phyloP scores from a whole-genome alignment of 805 yeast species.

The Saturnispora diversa region DNA sequence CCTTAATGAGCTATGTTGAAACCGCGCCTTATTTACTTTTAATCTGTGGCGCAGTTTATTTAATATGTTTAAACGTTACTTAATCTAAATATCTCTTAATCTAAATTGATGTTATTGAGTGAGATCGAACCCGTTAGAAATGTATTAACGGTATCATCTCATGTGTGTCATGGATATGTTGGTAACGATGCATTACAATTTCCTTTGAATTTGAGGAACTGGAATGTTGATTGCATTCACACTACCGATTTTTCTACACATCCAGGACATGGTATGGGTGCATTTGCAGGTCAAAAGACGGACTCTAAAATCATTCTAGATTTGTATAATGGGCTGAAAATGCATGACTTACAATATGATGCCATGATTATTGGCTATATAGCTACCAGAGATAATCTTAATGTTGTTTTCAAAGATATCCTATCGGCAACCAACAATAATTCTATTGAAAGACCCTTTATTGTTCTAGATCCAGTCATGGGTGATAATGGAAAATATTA shows the following conservation, averaged over 20 bases:
- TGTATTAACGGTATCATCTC: conserved; percentile 66
- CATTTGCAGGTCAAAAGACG: conserved; percentile 50
- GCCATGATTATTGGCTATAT: conserved; percentile 75
- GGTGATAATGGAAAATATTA: conserved; percentile 86
- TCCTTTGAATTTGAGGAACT: conserved; percentile 76
- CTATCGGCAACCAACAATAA: conserved; percentile 17
- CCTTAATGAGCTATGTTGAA: no score
- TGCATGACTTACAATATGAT: conserved; percentile 45
- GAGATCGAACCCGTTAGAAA: conserved; percentile 15
- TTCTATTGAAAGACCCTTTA: conserved; percentile 27
- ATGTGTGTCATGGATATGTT: conserved; percentile 92
- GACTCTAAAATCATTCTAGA: conserved; percentile 38
- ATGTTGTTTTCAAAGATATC: conserved; percentile 34
- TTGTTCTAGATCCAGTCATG: conserved; percentile 84
- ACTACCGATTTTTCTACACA: conserved; percentile 88
- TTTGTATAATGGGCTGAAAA: conserved; percentile 48
- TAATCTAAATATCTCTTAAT: no score
- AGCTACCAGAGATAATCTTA: conserved; percentile 52
- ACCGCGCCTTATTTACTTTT: background rate
- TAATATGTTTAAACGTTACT: background rate
- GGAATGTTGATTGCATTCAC: conserved; percentile 89
- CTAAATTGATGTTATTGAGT: background rate
- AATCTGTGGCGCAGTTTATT: background rate
- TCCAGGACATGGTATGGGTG: conserved; percentile 66
- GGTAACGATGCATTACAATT: conserved; percentile 89